Evolutionary conservation across 163 green algal genomes (phyloP).

Genomic region (Chloromonas sp.): DNA sequence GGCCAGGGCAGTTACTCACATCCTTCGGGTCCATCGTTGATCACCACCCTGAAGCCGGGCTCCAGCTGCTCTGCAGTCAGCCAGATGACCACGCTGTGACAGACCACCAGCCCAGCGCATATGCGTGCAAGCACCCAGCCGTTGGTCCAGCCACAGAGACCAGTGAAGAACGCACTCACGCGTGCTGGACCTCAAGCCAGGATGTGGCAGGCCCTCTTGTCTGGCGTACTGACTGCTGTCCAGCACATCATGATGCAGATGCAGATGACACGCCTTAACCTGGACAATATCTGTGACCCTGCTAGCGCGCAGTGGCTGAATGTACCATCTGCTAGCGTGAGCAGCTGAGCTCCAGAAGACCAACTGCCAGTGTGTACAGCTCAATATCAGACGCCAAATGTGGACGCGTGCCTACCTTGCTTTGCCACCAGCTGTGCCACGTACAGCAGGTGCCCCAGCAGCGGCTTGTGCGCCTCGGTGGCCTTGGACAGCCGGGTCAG

Average conservation of each 20-base stretch:
- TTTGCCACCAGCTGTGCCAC: conserved; percentile 77
- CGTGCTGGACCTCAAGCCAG: no score
- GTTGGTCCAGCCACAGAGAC: no score
- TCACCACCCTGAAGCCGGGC: conserved; percentile 79
- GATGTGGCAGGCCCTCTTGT: no score
- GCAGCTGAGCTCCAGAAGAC: not conserved
- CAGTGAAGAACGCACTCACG: no score
- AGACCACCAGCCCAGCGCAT: no score
- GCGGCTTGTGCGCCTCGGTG: conserved; percentile 64
- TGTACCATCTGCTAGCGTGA: no score
- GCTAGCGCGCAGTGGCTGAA: no score
- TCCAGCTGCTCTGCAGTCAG: conserved; percentile 58
- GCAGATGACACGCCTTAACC: not conserved
- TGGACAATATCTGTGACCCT: not conserved
- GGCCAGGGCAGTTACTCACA: conserved; percentile 42
- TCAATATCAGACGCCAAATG: not conserved
- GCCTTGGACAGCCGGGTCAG: conserved; percentile 82
- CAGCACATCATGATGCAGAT: no score
- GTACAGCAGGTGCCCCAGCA: conserved; percentile 87
- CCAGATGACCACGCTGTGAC: no score
- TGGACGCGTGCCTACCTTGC: conserved; percentile 35
- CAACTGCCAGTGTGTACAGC: not conserved
- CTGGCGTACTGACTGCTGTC: no score
- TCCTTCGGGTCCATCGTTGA: conserved; percentile 87
- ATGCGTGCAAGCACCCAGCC: no score